Base-by-base conservation (phyloP, 1,139 yeast genomes). In the Lodderomyces metapsilosis region DNA sequence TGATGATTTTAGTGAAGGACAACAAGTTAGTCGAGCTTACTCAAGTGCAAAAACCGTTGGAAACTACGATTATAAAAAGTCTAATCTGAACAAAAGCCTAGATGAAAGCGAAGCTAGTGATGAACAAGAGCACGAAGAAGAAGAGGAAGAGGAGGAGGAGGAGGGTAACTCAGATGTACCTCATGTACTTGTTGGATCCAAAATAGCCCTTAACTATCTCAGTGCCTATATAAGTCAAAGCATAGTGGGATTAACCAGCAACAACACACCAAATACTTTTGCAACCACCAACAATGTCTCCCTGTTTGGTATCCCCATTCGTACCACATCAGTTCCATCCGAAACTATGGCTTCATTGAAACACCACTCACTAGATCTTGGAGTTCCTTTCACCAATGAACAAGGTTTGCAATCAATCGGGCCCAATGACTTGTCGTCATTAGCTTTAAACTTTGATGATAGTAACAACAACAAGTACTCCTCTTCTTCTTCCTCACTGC, bases 1-100 rank as follows among this genome's bases (percentile, higher is more conserved):
- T 60, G 92, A 84, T 46, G 94, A 85, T 61, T 85, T 85, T 52
- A 81, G 88, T 45, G 92, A 84, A 52, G 89, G 87, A 18, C 88
- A 83, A 53, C 91, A 85, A 57, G 92, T 85, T 10, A 78, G 80
- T 44, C 75, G 71, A 47, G 91, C 92, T 0, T 78, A 30, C 21
- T 22, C 38, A 11, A 28, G 32, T 28, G 7, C 32, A 5, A 18
- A 15, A 15, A 18, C 13, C n/a, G 7, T 7, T 4, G 32, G n/a
- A n/a, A n/a, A n/a, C n/a, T n/a, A n/a, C n/a, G n/a, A n/a, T n/a
- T n/a, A n/a, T n/a, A n/a, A n/a, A n/a, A n/a, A n/a, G n/a, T n/a
- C n/a, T n/a, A n/a, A n/a, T n/a, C n/a, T n/a, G n/a, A n/a, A n/a
- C n/a, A n/a, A n/a, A n/a, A 20, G 22, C 22, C 22, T 5, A 20